These are phyloP conservation scores for Silene noctiflora DNA, from an alignment of 179 eudicot species.

Conservation along the genomic window DNA sequence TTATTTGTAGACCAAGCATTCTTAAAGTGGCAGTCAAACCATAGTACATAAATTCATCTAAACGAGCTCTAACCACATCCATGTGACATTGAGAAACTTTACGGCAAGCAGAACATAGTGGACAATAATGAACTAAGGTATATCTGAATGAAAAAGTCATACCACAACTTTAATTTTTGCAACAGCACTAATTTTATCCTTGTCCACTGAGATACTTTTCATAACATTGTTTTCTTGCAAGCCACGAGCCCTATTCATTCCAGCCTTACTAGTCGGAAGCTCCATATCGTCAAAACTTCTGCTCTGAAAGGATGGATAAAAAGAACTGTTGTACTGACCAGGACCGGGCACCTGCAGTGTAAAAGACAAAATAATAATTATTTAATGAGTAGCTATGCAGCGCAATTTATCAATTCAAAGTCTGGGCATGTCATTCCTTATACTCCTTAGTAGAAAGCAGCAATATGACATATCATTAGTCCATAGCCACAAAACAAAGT, in stretches of 20 bases:
- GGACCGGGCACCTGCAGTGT: constrained; percentile 55
- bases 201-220: constrained; percentile 68
- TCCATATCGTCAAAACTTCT: constrained; percentile 79
- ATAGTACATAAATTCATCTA: not conserved
- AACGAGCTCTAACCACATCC: not conserved
- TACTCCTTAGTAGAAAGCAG: not conserved
- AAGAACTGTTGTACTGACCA: constrained; percentile 45
- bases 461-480: not conserved
- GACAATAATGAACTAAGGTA: not conserved
- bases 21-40: not conserved
- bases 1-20: not conserved
- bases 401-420: not conserved
- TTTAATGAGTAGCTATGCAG: not conserved
- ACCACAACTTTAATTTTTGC: constrained; percentile 99
- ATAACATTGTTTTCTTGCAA: constrained; percentile 62
- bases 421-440: not conserved
- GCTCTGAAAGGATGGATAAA: constrained; percentile 33
- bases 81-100: no score
- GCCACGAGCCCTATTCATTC: constrained; percentile 46
- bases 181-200: constrained; percentile 72
- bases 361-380: not conserved
- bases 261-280: constrained; percentile 48
- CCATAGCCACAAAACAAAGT: not conserved
- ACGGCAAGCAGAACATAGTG: not conserved
- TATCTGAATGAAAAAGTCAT: constrained; percentile 24